phyloP scores from a whole-genome alignment of 345 rosid genomes.

The Durio zibethinus region DNA sequence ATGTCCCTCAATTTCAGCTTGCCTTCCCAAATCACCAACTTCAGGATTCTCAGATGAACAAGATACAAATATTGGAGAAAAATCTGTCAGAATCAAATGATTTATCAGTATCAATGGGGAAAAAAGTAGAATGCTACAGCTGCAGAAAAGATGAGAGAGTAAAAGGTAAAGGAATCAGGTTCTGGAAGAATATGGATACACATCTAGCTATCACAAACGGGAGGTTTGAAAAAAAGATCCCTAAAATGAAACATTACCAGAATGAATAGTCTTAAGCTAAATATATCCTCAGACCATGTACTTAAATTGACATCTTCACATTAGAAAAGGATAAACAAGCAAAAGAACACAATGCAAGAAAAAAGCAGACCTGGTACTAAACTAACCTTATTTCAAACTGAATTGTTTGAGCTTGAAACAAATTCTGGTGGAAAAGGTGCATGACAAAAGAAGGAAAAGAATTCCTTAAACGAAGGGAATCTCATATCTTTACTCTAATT shows the following conservation, averaged over 20 bases:
- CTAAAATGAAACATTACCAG: background rate
- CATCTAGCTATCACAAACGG: background rate
- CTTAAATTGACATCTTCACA: background rate
- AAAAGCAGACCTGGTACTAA: background rate
- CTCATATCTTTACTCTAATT: background rate
- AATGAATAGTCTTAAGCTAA: background rate
- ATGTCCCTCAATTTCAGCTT: slow-evolving; percentile 43
- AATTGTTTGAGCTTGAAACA: background rate
- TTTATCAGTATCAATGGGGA: slow-evolving; percentile 5
- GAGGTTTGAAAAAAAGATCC: background rate
- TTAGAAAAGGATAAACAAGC: background rate
- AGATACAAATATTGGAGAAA: slow-evolving; percentile 33
- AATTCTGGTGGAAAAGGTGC: background rate
- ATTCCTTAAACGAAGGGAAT: background rate
- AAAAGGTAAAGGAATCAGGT: background rate
- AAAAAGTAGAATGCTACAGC: background rate
- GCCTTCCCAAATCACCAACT: slow-evolving; percentile 42
- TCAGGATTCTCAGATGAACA: slow-evolving; percentile 37
- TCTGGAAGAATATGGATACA: background rate
- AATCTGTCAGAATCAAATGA: slow-evolving; percentile 39
- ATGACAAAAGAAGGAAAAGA: background rate
- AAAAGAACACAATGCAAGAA: background rate
- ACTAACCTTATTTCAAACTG: background rate
- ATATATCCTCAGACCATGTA: background rate
- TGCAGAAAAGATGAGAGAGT: background rate